These are phyloP conservation scores for Cinnamomum chago DNA, from an alignment of 164 flowering plant species.

Conservation along the genomic window DNA sequence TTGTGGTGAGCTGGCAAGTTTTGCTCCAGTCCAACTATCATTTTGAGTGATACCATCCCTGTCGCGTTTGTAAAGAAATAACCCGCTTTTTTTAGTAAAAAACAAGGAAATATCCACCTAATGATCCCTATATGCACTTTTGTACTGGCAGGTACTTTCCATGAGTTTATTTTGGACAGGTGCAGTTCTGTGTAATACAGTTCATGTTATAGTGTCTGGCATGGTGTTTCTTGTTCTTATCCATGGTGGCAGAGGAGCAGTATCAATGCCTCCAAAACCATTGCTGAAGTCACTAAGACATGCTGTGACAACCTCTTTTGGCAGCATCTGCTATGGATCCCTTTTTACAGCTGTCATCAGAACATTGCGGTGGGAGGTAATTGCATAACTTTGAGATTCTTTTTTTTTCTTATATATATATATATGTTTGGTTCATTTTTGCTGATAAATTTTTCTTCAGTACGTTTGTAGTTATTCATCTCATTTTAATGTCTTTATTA, in stretches of 20 bases:
- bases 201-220: slow-evolving; percentile 97
- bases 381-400: background rate
- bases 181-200: slow-evolving; percentile 91
- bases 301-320: slow-evolving; percentile 92
- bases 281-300: slow-evolving; percentile 59
- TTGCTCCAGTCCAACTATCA: slow-evolving; percentile 31
- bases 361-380: slow-evolving; percentile 96
- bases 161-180: slow-evolving; percentile 99
- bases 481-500: background rate
- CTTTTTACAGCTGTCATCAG: slow-evolving; percentile 96
- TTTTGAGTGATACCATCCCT: slow-evolving; percentile 12
- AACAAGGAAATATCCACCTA: background rate
- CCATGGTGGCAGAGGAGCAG: slow-evolving; percentile 77
- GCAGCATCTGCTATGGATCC: slow-evolving; percentile 98
- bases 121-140: background rate
- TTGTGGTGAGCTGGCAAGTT: slow-evolving; percentile 99
- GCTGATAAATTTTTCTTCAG: background rate
- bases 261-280: slow-evolving; percentile 75
- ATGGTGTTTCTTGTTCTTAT: slow-evolving; percentile 89
- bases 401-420: background rate
- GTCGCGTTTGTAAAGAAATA: slow-evolving; percentile 1
- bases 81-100: too few relatives aligned
- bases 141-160: slow-evolving; percentile 68
- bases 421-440: background rate
- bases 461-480: background rate